Conservation (phyloP, 345 rosid genomes). For the Punica granatum region DNA sequence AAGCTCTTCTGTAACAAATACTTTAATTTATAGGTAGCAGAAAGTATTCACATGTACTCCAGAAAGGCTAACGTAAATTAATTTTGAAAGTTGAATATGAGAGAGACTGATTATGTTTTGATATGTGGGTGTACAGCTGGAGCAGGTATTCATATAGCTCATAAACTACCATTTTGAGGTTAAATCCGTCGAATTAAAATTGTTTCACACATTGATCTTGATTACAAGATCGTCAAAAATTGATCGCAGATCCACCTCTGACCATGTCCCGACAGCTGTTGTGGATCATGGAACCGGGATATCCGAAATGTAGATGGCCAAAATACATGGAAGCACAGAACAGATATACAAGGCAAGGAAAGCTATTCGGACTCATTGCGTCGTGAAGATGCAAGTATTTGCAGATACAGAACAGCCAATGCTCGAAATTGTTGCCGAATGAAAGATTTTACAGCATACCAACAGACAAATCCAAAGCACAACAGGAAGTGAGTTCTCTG, state of each 20-base stretch:
- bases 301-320: not conserved
- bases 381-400: not conserved
- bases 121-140: too few relatives aligned
- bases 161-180: too few relatives aligned
- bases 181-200: too few relatives aligned
- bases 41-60: too few relatives aligned
- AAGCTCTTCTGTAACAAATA: not conserved
- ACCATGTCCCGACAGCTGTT: too few relatives aligned
- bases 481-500: not conserved
- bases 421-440: not conserved
- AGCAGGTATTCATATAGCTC: too few relatives aligned
- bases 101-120: too few relatives aligned
- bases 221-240: too few relatives aligned
- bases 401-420: not conserved
- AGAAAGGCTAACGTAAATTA: too few relatives aligned
- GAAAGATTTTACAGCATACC: not conserved
- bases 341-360: not conserved
- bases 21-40: not conserved
- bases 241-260: too few relatives aligned
- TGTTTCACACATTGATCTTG: too few relatives aligned
- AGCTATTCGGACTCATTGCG: not conserved
- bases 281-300: not conserved
- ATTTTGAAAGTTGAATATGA: too few relatives aligned
- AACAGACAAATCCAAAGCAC: not conserved
- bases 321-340: not conserved